A percentile compares a stretch with the other conserved stretches of the same genome.
These are phyloP conservation scores for Imleria badia DNA, from an alignment of 768 basidiomycete genomes.

Conservation along the genomic window DNA sequence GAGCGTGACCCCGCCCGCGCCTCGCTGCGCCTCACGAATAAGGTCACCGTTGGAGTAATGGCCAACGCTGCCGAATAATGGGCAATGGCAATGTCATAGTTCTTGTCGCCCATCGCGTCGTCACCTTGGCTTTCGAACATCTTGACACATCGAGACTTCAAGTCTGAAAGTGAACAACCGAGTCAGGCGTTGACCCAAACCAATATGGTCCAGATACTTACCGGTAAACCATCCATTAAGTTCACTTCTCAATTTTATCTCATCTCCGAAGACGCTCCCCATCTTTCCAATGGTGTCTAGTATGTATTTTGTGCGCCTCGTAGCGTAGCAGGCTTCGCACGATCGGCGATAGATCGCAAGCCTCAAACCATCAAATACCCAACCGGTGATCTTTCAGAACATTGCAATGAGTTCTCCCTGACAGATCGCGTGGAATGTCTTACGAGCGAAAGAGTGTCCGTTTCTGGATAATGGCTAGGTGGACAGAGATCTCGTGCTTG, in stretches of 20 bases:
- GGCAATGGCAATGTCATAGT: constrained; percentile 3
- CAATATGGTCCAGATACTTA: not conserved
- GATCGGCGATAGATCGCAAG: constrained; percentile 3
- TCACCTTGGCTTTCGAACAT: constrained; percentile 12
- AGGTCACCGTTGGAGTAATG: not conserved
- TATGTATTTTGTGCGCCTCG: not conserved
- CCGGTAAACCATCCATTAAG: constrained; percentile 10
- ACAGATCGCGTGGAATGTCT: not conserved
- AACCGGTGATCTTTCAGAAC: constrained; percentile 13
- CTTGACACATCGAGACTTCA: constrained; percentile 6
- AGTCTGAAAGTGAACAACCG: not conserved
- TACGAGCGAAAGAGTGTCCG: constrained; percentile 18
- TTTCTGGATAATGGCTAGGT: not conserved
- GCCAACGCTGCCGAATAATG: constrained; percentile 15
- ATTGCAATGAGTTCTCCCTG: not conserved
- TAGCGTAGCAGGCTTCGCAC: constrained; percentile 9
- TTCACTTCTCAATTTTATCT: constrained; percentile 6
- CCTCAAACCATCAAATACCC: constrained; percentile 15
- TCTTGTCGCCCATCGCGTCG: not conserved
- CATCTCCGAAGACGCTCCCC: constrained; percentile 5
- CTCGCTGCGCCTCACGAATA: constrained; percentile 17
- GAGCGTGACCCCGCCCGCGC: not conserved
- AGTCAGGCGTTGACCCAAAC: not conserved
- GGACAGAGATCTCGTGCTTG: constrained; percentile 16
- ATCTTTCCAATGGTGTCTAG: not conserved